phyloP scores from a whole-genome alignment of 306 rosid species.

The Geum urbanum region DNA sequence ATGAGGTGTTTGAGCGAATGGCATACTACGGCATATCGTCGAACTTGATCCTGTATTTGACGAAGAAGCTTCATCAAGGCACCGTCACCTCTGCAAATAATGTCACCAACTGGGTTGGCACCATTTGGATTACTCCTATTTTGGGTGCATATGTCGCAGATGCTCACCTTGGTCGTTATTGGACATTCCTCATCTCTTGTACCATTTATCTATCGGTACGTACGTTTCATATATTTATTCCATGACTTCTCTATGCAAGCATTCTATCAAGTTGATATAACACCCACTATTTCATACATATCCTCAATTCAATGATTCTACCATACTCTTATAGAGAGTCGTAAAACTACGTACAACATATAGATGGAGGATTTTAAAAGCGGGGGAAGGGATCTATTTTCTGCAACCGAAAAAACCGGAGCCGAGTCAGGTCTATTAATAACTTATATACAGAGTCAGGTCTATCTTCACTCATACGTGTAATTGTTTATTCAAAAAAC shows the following conservation, averaged over 20 bases:
- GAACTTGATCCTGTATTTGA: conserved; percentile 37
- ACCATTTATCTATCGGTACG: conserved; percentile 55
- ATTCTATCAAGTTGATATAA: background rate
- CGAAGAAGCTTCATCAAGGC: conserved; percentile 42
- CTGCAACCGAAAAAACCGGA: too few species aligned
- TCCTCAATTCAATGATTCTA: background rate
- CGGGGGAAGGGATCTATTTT: too few species aligned
- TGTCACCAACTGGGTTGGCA: conserved; percentile 58
- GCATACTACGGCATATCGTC: conserved; percentile 52
- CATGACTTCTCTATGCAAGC: too few species aligned
- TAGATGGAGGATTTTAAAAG: too few species aligned
- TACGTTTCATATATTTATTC: too few species aligned
- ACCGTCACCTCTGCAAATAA: conserved; percentile 40
- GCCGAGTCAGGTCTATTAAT: too few species aligned
- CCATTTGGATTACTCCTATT: conserved; percentile 72
- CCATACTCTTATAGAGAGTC: too few species aligned
- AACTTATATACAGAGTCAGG: too few species aligned
- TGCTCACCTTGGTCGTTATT: conserved; percentile 76
- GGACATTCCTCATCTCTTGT: conserved; percentile 61
- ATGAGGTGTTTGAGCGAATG: conserved; percentile 56
- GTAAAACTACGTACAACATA: too few species aligned
- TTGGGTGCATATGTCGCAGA: conserved; percentile 85
- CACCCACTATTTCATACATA: background rate
- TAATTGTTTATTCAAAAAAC: too few species aligned
- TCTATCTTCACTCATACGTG: too few species aligned